phyloP scores from a whole-genome alignment of 805 yeast species.

The Blastobotrys peoriensis region DNA sequence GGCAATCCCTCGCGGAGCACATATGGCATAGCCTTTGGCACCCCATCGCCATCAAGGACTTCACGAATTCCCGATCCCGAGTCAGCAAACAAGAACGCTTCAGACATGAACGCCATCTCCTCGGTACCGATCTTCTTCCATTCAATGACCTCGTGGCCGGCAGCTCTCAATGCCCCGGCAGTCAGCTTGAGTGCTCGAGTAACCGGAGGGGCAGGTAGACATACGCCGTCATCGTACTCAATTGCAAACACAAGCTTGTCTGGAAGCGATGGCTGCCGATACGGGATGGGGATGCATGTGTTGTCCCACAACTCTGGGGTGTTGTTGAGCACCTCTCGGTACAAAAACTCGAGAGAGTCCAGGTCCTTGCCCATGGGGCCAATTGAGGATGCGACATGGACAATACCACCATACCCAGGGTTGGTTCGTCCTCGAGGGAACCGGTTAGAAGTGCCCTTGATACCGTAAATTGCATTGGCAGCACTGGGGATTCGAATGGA shows the following conservation, averaged over 20 bases:
- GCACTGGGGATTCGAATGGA: slow-evolving; percentile 45
- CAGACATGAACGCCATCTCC: not conserved
- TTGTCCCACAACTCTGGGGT: slow-evolving; percentile 48
- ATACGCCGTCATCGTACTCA: slow-evolving; percentile 35
- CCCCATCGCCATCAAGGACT: slow-evolving; percentile 19
- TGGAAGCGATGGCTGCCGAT: slow-evolving; percentile 32
- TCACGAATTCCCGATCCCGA: slow-evolving; percentile 37
- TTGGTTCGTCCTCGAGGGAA: slow-evolving; percentile 35
- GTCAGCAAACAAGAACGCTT: slow-evolving; percentile 39
- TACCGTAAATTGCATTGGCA: slow-evolving; percentile 42
- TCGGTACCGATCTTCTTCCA: slow-evolving; percentile 11
- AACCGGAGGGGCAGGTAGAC: slow-evolving; percentile 47
- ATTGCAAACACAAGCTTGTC: slow-evolving; percentile 12
- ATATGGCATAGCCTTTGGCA: not conserved
- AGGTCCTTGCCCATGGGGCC: slow-evolving; percentile 43
- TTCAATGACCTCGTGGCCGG: slow-evolving; percentile 23
- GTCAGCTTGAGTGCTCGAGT: slow-evolving; percentile 38
- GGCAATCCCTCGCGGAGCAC: not conserved
- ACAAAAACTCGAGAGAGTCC: slow-evolving; percentile 36
- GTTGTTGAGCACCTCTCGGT: slow-evolving; percentile 34
- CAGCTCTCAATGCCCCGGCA: slow-evolving; percentile 17
- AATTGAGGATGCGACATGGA: slow-evolving; percentile 37
- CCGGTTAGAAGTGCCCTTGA: slow-evolving; percentile 39
- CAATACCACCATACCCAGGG: slow-evolving; percentile 33
- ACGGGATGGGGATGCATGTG: slow-evolving; percentile 44